These are phyloP conservation scores for Penium margaritaceum DNA, from an alignment of 139 green algal species.

Conservation along the genomic window DNA sequence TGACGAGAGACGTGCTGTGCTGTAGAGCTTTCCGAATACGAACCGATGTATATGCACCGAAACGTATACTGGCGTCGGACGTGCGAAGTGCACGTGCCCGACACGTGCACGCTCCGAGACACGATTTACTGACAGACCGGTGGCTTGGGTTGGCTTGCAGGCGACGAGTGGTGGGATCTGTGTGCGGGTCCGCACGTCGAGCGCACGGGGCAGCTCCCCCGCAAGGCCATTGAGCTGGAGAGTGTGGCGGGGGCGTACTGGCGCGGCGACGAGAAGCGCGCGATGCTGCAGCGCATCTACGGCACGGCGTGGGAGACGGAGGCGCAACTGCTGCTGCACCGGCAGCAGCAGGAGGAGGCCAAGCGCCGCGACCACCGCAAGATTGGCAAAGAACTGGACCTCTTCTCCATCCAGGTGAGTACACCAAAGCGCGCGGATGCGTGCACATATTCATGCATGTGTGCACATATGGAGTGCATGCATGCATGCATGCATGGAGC, in stretches of 20 bases:
- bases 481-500: too few relatives aligned
- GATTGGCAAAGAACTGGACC: constrained; percentile 80
- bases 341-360: constrained; percentile 64
- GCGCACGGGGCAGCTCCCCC: constrained; percentile 69
- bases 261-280: constrained; percentile 79
- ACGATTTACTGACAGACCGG: too few relatives aligned
- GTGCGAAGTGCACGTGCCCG: too few relatives aligned
- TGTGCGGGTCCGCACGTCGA: constrained; percentile 88
- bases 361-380: constrained; percentile 79
- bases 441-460: too few relatives aligned
- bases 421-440: too few relatives aligned
- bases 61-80: too few relatives aligned
- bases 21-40: too few relatives aligned
- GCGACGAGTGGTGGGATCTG: constrained; percentile 77
- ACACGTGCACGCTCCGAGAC: too few relatives aligned
- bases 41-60: too few relatives aligned
- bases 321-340: constrained; percentile 58
- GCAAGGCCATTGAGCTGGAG: constrained; percentile 82
- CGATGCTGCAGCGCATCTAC: constrained; percentile 87
- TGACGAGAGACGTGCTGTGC: constrained; percentile 75
- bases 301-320: constrained; percentile 65
- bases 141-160: too few relatives aligned
- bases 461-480: too few relatives aligned
- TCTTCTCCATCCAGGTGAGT: constrained; percentile 81
- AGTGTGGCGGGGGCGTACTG: constrained; percentile 70